Conservation (phyloP, 345 rosid genomes). For the Isatis tinctoria region DNA sequence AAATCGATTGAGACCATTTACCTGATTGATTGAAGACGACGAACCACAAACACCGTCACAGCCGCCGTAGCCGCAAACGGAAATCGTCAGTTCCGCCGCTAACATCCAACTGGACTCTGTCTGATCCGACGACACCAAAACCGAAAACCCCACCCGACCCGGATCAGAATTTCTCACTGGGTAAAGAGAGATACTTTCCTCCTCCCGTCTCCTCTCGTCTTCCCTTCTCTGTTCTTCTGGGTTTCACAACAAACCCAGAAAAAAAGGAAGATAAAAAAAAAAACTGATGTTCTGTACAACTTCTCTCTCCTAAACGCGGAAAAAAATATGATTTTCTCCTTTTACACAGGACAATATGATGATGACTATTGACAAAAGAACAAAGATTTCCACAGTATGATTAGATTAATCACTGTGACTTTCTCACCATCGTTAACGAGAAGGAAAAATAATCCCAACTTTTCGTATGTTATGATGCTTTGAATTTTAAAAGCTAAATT, state of each 20-base stretch:
- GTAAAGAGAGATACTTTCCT: neutral
- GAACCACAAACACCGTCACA: slow-evolving; percentile 39
- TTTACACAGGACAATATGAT: slow-evolving; percentile 31
- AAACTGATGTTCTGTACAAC: neutral
- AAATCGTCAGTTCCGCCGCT: slow-evolving; percentile 18
- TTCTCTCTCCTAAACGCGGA: slow-evolving; percentile 18
- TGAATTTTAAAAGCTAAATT: neutral
- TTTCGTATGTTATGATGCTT: slow-evolving; percentile 1
- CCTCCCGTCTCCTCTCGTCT: slow-evolving; percentile 2
- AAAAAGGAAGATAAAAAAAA: neutral
- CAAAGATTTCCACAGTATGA: slow-evolving; percentile 8
- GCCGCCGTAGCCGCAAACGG: slow-evolving; percentile 33
- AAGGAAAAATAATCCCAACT: neutral
- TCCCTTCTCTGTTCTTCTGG: slow-evolving; percentile 20
- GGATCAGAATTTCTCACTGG: slow-evolving; percentile 16
- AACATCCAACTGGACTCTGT: slow-evolving; percentile 20
- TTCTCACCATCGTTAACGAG: slow-evolving; percentile 9
- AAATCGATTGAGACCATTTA: slow-evolving; percentile 26
- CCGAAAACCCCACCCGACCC: slow-evolving; percentile 14
- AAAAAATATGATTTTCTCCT: neutral
- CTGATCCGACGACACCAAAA: slow-evolving; percentile 20
- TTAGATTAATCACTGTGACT: slow-evolving; percentile 10
- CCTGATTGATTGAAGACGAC: slow-evolving; percentile 64
- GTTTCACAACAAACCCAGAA: slow-evolving; percentile 30
- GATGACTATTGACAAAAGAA: slow-evolving; percentile 28